Base-by-base conservation (phyloP, 2,329 filamentous ascomycete species). In the Epichloe glyceriae region DNA sequence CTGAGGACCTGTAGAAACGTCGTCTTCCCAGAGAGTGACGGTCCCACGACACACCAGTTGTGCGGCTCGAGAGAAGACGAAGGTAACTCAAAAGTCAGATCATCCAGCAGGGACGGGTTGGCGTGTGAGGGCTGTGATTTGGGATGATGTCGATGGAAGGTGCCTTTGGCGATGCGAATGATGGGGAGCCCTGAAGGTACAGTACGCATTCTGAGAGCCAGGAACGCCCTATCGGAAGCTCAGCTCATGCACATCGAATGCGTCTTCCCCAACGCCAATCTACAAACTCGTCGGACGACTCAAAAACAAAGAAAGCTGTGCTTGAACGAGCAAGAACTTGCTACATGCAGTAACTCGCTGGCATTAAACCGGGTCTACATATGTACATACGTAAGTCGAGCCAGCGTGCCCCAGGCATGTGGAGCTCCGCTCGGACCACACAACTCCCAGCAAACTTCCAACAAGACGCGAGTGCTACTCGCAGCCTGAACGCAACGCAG, bases 21-120 rank as follows among this genome's bases (percentile, higher is more conserved):
- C 0, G 89, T 94, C 64, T 91, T 87, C 1, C 86, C 86, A 1
- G 83, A 78, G 1, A 85, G 78, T 0, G 86, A 89, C 0, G 88
- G 82, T 0, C 88, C 89, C 26, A 97, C 74, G 39, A 98, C 73
- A 39, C 87, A 86, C 90, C 90, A 97, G 63, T 88, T 80, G 57
- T 85, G 76, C 14, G 68, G 64, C 4, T 63, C 63, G 0, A 67
- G 57, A 5, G 74, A 63, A 39, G 71, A 66, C 5, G 83, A 81
- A 0, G 84, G 79, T 0, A 97, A 69, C 39, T 76, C 75, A 62
- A 96, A 87, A 50, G 67, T 80, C 57, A 96, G 64, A 50, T 81
- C 72, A 4, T 76, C 73, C 63, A 95, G 95, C 4, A 96, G 70
- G 5, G 87, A 73, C 20, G 82, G 82, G 62, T 93, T 91, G 17